Base-by-base conservation (phyloP, 2,329 filamentous ascomycete genomes). In the Curvularia spicifera region DNA sequence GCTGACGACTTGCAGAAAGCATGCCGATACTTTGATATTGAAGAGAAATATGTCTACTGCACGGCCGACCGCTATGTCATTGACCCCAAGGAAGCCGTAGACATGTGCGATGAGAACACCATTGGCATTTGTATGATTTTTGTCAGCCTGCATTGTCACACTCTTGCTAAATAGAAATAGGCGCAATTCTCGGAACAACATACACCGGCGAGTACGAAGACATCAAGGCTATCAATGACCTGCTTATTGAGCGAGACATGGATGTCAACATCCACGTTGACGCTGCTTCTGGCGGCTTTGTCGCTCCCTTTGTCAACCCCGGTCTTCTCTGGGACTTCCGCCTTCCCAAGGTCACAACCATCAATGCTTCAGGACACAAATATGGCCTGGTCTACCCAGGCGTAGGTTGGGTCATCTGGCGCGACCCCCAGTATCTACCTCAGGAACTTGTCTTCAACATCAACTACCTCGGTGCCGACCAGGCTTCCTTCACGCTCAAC, bases 391-490 rank as follows among this genome's bases (percentile, higher is more conserved):
- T 82, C 0, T 97, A 97, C 75, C 93, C 93, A 0, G 93, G 94
- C 76, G 91, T 98, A 13, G 94, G 94, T 57, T 98, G 94, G 94
- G 88, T 94, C 10, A 83, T 97, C 65, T 97, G 93, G 93, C 87
- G 93, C 47, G 86, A 39, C 86, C 91, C 50, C 89, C 95, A 67
- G 56, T 73, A 69, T 53, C 66, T 73, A 2, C 94, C 94, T 7
- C 85, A 94, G 74, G 93, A 97, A 72, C 88, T 97, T 22, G 92
- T 98, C 70, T 98, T 98, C 86, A 97, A 97, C 84, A 97, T 98
- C 85, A 97, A 97, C 84, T 98, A 98, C 80, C 89, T 97, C 5
- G 94, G 94, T 49, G 93, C 94, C 10, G 92, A 97, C 74, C 94
- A 98, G 77, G 90, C 93, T 2, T 97, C 92, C 3, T 97, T 97